Evolutionary conservation across 2,329 filamentous ascomycete species (phyloP), one percentile per base, ranked within the genome.

Genomic region (Paracoccidioides brasiliensis): DNA sequence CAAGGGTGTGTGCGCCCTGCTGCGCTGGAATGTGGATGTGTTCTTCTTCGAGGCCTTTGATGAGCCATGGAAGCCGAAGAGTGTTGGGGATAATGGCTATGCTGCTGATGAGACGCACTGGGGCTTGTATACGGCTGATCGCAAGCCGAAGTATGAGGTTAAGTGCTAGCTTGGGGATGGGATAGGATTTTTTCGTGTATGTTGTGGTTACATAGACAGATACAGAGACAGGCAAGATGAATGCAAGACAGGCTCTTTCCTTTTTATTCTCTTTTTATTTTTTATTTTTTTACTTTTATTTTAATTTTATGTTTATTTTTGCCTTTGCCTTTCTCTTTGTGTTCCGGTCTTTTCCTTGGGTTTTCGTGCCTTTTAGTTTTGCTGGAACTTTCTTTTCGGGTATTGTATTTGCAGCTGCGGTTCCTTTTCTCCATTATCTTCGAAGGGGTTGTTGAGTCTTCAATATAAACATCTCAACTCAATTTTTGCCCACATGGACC

Each of bases 1-100:
- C 62, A 67, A 79, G 48, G 80, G 77, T 60, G 78, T 86, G 64
- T 87, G 84, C 68, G 78, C 77, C 53, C 77, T 84, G 64, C 70
- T 85, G 40, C 75, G 74, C 59, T 85, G 81, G 80, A 81, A 81
- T 58, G 76, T 82, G 60, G 85, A 86, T 63, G 79, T 82, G 55
- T 87, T 87, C 73, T 84, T 80, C 71, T 88, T 88, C 62, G 84
- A 87, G 75, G 83, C 83, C 45, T 86, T 85, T 62, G 84, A 86
- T 63, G 84, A 88, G 78, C 74, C 78, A 57, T 85, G 82, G 81
- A 87, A 87, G 79, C 82, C 83, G 54, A 68, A 75, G 46, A 79
- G 77, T 60, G 70, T 78, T 58, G 84, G 84, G 63, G 78, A 84
- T 66, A 80, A 83, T 64, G 84, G 84, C 60, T 69, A 78, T 60